phyloP scores from a whole-genome alignment of 371 early-diverging fungal species.

The Coemansia sp. region DNA sequence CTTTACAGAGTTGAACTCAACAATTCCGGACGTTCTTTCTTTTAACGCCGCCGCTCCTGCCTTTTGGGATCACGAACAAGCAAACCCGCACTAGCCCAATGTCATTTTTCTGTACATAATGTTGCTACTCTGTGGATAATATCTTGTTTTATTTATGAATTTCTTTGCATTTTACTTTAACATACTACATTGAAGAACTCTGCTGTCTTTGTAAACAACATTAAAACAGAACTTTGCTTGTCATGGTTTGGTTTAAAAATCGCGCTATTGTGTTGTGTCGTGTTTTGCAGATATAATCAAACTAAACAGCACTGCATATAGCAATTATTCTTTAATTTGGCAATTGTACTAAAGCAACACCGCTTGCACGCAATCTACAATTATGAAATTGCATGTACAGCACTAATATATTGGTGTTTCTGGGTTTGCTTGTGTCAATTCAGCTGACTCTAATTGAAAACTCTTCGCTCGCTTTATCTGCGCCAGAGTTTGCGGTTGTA shows the following conservation, averaged over 20 bases:
- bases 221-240: background rate
- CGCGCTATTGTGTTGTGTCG: background rate
- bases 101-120: background rate
- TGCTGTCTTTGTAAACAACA: background rate
- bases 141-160: slow-evolving; percentile 1
- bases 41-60: background rate
- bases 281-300: background rate
- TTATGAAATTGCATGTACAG: background rate
- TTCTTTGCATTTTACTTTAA: background rate
- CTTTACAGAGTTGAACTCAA: background rate
- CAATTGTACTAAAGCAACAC: slow-evolving; percentile 3
- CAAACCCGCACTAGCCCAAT: background rate
- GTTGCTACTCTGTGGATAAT: background rate
- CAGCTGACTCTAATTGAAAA: background rate
- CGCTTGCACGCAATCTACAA: background rate
- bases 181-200: too few relatives aligned
- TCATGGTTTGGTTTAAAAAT: background rate
- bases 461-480: background rate
- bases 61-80: background rate
- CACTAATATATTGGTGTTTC: background rate
- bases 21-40: background rate
- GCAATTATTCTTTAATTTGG: background rate
- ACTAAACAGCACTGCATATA: background rate
- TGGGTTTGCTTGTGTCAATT: background rate
- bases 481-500: background rate